Evolutionary conservation across 2,329 filamentous ascomycete species (phyloP).

Genomic region (Colletotrichum echinochloae): DNA sequence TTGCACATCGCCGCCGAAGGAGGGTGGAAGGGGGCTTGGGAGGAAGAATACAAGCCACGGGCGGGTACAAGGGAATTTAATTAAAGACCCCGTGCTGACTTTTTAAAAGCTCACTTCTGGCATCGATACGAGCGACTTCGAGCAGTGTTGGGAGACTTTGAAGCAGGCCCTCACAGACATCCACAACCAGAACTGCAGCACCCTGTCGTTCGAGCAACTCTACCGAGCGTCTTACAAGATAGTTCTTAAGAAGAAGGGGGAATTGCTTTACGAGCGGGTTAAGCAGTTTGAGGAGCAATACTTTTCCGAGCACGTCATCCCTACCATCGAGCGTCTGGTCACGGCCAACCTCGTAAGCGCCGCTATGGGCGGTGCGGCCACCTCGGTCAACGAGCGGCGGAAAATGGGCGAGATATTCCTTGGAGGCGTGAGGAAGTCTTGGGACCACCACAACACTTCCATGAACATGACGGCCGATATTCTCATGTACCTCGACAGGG

Average conservation of each 20-base stretch:
- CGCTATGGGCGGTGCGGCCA: constrained; percentile 69
- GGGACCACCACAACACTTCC: constrained; percentile 89
- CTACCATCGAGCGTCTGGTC: constrained; percentile 77
- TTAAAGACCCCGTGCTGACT: constrained; percentile 18
- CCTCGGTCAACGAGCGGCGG: constrained; percentile 82
- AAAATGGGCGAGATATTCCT: constrained; percentile 87
- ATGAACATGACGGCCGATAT: constrained; percentile 99
- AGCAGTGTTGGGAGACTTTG: constrained; percentile 85
- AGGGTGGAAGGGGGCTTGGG: background rate
- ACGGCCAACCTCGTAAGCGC: constrained; percentile 69
- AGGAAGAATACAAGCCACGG: background rate
- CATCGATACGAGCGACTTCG: constrained; percentile 78
- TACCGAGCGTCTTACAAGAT: constrained; percentile 96
- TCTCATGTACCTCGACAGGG: constrained; percentile 96
- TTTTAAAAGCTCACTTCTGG: constrained; percentile 9
- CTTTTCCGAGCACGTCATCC: constrained; percentile 80
- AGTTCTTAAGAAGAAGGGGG: constrained; percentile 87
- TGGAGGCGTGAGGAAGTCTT: constrained; percentile 78
- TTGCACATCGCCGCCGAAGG: background rate
- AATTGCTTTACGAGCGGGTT: constrained; percentile 83
- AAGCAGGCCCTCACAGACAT: constrained; percentile 85
- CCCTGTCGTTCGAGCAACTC: constrained; percentile 92
- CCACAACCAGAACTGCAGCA: constrained; percentile 90
- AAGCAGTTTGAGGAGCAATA: constrained; percentile 84
- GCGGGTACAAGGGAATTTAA: background rate